These are phyloP conservation scores for Poa annua DNA, from an alignment of 176 grass and related monocot genomes.

Conservation along the genomic window DNA sequence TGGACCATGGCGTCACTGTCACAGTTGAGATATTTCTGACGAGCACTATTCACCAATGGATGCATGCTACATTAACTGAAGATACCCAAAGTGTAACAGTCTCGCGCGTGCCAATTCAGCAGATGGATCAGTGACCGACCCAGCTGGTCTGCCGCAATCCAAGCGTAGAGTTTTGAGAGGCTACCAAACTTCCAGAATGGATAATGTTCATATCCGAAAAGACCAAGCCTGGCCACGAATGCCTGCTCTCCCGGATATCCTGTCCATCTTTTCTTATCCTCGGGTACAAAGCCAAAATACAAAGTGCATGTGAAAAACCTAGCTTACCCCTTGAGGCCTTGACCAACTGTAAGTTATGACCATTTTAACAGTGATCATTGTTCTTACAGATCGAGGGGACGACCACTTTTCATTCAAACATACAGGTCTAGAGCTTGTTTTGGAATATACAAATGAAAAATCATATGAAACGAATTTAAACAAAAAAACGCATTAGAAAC, in stretches of 20 bases:
- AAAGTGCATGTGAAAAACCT: neutral
- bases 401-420: neutral
- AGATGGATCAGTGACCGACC: constrained; percentile 5
- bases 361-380: neutral
- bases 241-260: constrained; percentile 54
- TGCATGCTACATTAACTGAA: neutral
- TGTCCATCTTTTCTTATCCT: constrained; percentile 79
- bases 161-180: constrained; percentile 51
- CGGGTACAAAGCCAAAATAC: constrained; percentile 25
- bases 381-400: neutral
- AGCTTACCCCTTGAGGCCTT: neutral
- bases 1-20: neutral
- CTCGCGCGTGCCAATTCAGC: neutral
- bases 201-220: constrained; percentile 76
- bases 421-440: neutral
- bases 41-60: neutral
- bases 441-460: neutral
- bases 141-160: neutral
- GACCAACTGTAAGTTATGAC: neutral
- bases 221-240: constrained; percentile 72
- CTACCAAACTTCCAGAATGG: constrained; percentile 46
- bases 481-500: neutral
- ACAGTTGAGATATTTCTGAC: neutral
- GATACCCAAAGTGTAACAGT: neutral
- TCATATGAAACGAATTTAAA: neutral